Conservation (phyloP, 1,284 basidiomycete species). For the Cutaneotrichosporon sp. region DNA sequence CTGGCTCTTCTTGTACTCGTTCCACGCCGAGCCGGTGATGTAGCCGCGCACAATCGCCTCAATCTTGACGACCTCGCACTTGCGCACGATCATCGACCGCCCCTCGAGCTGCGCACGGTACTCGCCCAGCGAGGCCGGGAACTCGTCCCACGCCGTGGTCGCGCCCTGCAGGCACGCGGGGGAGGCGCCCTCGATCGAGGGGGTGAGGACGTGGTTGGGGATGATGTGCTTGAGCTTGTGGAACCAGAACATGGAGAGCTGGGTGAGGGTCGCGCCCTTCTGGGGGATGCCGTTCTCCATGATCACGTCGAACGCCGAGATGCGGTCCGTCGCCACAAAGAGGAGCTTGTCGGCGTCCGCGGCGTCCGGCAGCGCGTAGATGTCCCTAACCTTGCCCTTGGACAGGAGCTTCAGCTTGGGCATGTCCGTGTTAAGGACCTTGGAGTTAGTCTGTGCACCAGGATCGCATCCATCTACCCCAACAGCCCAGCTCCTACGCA, state of each 20-base stretch:
- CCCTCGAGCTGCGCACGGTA: conserved; percentile 69
- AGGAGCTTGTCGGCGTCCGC: conserved; percentile 65
- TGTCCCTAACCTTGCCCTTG: conserved; percentile 89
- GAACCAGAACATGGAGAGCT: conserved; percentile 96
- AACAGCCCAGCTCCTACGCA: background rate
- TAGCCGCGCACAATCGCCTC: conserved; percentile 98
- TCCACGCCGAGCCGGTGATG: conserved; percentile 93
- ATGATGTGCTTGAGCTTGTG: conserved; percentile 73
- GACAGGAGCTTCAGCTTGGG: conserved; percentile 66
- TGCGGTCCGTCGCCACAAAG: conserved; percentile 94
- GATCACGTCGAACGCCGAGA: conserved; percentile 96
- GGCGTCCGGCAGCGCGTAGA: conserved; percentile 69
- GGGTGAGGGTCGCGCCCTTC: conserved; percentile 88
- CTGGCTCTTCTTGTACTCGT: conserved; percentile 83
- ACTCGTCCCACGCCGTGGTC: conserved; percentile 66
- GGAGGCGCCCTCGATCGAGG: conserved; percentile 36
- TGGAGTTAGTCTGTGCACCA: background rate
- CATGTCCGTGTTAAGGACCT: conserved; percentile 50
- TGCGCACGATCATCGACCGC: conserved; percentile 86
- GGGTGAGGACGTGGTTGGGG: conserved; percentile 83
- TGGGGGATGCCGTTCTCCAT: conserved; percentile 89
- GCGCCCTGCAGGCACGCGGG: conserved; percentile 17
- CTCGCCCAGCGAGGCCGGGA: conserved; percentile 65
- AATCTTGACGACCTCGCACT: conserved; percentile 87
- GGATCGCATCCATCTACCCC: conserved; percentile 4